Evolutionary conservation across 176 grass and related monocot species (phyloP).

Genomic region (Carex kokanica): DNA sequence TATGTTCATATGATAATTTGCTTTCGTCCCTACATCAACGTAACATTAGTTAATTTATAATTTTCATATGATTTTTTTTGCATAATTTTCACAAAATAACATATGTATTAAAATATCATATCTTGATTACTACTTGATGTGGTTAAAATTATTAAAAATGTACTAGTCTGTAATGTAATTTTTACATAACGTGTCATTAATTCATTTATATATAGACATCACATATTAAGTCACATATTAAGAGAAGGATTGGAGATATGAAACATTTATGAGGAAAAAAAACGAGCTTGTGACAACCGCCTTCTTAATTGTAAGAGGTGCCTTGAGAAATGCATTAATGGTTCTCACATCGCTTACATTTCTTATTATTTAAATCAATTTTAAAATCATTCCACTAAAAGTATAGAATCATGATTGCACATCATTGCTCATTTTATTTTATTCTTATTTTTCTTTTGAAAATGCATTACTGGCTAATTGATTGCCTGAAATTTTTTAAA

Average conservation of each 20-base stretch:
- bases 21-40: not conserved
- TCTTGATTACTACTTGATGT: not conserved
- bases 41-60: not conserved
- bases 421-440: not conserved
- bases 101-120: not conserved
- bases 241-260: not conserved
- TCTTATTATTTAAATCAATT: not conserved
- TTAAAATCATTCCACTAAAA: not conserved
- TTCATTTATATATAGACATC: not conserved
- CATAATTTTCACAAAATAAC: not conserved
- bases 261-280: not conserved
- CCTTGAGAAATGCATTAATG: not conserved
- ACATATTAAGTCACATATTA: not conserved
- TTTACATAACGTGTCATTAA: not conserved
- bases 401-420: slow-evolving; percentile 14
- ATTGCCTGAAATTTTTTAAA: not conserved
- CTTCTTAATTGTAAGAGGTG: not conserved
- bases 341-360: slow-evolving; percentile 1
- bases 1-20: not conserved
- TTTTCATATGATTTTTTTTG: not conserved
- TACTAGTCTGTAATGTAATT: not conserved
- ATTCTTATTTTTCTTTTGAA: not conserved
- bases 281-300: not conserved
- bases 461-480: not conserved
- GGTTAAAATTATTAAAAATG: not conserved